A percentile compares a stretch with the other conserved stretches of the same genome.
phyloP scores from a whole-genome alignment of 2,329 filamentous ascomycete genomes.

The Epichloe coenophiala region DNA sequence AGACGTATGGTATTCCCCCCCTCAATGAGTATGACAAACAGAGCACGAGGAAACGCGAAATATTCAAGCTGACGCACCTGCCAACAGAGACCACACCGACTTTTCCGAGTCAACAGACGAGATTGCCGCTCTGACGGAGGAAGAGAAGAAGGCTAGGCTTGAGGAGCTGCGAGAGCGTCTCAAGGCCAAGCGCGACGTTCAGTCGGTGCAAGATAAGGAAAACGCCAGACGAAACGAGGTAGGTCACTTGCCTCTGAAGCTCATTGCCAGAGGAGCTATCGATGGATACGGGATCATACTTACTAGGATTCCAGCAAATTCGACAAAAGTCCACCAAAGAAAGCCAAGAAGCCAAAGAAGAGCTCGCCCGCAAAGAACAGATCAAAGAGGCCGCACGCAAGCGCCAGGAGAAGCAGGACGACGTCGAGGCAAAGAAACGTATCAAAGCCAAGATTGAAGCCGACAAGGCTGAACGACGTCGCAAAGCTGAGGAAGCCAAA shows the following conservation, averaged over 20 bases:
- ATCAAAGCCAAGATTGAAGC: constrained; percentile 91
- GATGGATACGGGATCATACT: background rate
- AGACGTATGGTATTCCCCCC: constrained; percentile 42
- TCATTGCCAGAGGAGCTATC: background rate
- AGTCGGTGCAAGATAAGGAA: constrained; percentile 61
- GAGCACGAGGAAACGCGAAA: background rate
- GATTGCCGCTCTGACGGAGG: constrained; percentile 78
- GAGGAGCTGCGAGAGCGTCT: constrained; percentile 60
- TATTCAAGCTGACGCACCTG: background rate
- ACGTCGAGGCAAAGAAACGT: constrained; percentile 72
- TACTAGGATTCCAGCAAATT: constrained; percentile 36
- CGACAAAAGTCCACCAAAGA: constrained; percentile 84
- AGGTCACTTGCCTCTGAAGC: constrained; percentile 6
- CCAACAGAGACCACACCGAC: constrained; percentile 63
- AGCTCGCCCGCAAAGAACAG: constrained; percentile 74
- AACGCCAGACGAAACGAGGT: constrained; percentile 80
- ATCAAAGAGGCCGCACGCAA: constrained; percentile 84
- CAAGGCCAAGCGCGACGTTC: constrained; percentile 55
- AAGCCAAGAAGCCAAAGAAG: constrained; percentile 77
- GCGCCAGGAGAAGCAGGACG: constrained; percentile 74
- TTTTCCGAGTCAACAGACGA: constrained; percentile 92
- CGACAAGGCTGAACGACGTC: constrained; percentile 78
- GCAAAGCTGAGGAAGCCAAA: constrained; percentile 76
- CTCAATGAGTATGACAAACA: background rate
- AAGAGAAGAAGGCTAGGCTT: constrained; percentile 74